Conservation (phyloP, 2,329 filamentous ascomycete species). For the Sporothrix dimorphospora region DNA sequence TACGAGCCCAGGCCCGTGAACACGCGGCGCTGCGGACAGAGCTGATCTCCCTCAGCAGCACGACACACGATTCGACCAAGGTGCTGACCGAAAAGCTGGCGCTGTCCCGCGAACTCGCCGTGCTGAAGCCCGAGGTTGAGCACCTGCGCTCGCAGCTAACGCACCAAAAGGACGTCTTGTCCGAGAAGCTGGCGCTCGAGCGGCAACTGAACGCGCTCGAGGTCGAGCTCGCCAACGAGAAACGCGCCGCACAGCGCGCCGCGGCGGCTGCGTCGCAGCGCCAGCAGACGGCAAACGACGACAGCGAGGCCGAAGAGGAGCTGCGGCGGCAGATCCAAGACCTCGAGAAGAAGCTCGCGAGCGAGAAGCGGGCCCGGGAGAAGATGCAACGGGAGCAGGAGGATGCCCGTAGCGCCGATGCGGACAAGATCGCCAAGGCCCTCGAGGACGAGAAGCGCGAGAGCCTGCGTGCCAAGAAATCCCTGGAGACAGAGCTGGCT, state of each 20-base stretch:
- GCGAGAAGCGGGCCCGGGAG: slow-evolving; percentile 46
- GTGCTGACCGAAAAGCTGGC: slow-evolving; percentile 63
- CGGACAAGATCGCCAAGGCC: slow-evolving; percentile 42
- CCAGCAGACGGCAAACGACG: slow-evolving; percentile 39
- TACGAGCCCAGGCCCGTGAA: slow-evolving; percentile 54
- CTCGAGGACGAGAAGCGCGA: slow-evolving; percentile 50
- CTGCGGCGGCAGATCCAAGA: slow-evolving; percentile 40
- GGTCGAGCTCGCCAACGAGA: slow-evolving; percentile 82
- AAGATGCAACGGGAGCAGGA: slow-evolving; percentile 43
- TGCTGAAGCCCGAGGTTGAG: slow-evolving; percentile 59
- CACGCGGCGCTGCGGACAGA: slow-evolving; percentile 64
- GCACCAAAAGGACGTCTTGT: slow-evolving; percentile 68
- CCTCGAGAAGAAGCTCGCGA: slow-evolving; percentile 48
- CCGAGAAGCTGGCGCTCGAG: slow-evolving; percentile 79
- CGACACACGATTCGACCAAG: slow-evolving; percentile 71
- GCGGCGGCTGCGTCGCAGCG: slow-evolving; percentile 36
- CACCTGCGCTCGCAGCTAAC: slow-evolving; percentile 58
- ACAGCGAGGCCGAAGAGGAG: slow-evolving; percentile 40
- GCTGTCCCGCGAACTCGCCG: slow-evolving; percentile 55
- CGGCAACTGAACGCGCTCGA: slow-evolving; percentile 77
- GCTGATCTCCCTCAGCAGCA: slow-evolving; percentile 66
- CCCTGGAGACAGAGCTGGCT: slow-evolving; percentile 57
- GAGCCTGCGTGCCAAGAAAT: slow-evolving; percentile 50
- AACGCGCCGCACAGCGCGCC: slow-evolving; percentile 65
- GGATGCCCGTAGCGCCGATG: slow-evolving; percentile 31